Evolutionary conservation across 2,329 filamentous ascomycete species (phyloP), one percentile per base, ranked within the genome.

Genomic region (Chalara sp.): DNA sequence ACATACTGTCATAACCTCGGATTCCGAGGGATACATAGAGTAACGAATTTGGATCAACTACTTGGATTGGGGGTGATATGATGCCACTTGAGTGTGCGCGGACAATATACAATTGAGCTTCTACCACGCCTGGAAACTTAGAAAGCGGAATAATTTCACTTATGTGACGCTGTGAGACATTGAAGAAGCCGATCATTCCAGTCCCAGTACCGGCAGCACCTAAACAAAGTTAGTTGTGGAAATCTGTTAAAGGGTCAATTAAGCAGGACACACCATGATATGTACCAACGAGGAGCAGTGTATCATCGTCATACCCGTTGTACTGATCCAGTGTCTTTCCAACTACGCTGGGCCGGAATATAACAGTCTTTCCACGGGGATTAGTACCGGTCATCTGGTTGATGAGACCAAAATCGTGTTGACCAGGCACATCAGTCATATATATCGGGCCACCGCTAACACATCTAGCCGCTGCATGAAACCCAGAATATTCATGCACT

Each of bases 371-470:
- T 0, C 84, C 87, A 29, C 80, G 73, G 0, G 82, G 74, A 0
- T 87, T 93, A 8, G 76, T 72, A 0, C 86, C 91, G 0, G 87
- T 90, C 77, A 97, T 91, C 65, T 95, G 84, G 31, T 76, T 69
- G 53, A 99, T 86, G 12, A 99, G 68, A 5, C 76, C 69, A 32
- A 90, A 62, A 61, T 96, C 78, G 66, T 97, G 89, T 53, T 88
- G 71, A 0, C 89, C 91, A 0, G 92, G 92, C 0, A 83, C 79
- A 67, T 99, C 93, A 0, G 92, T 97, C 65, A 99, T 91, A 61
- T 95, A 96, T 40, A 99, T 86, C 0, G 92, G 93, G 0, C 93
- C 93, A 6, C 93, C 93, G 45, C 86, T 91, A 7, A 99, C 75
- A 66, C 89, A 95, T 44, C 93, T 80, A 2, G 90, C 91, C 1